Evolutionary conservation across 208 protist genomes (phyloP).

Genomic region (Acanthamoeba triangularis): DNA sequence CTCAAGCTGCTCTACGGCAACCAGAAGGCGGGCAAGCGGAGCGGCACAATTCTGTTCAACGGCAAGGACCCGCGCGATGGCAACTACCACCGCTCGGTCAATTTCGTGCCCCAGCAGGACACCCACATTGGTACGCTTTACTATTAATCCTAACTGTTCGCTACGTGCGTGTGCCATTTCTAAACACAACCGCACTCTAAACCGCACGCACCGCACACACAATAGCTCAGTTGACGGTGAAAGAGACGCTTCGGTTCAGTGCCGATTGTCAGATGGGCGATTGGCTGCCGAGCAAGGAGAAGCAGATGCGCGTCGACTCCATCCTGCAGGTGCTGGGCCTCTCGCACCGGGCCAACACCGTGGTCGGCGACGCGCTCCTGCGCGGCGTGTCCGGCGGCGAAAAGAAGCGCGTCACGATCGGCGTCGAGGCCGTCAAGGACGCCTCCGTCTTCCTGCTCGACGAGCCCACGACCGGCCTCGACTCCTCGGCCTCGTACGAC

Average conservation of each 20-base stretch:
- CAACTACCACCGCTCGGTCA: conserved; percentile 22
- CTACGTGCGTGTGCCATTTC: not conserved
- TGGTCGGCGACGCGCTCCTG: conserved; percentile 82
- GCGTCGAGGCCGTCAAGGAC: conserved; percentile 86
- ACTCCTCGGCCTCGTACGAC: conserved; percentile 82
- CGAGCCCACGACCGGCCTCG: conserved; percentile 93
- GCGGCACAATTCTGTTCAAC: conserved; percentile 69
- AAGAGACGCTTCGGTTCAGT: conserved; percentile 81
- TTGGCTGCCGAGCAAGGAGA: not conserved
- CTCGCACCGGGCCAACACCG: conserved; percentile 74
- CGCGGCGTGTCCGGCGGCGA: conserved; percentile 90
- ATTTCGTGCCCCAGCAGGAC: conserved; percentile 83
- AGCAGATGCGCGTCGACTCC: not conserved
- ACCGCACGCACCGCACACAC: not conserved
- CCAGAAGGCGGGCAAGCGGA: not conserved
- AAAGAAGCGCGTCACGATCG: conserved; percentile 90
- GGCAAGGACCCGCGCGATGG: conserved; percentile 6
- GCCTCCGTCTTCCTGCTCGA: conserved; percentile 86
- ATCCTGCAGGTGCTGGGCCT: conserved; percentile 81
- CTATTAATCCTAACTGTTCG: no score
- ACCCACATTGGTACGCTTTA: conserved; percentile 75
- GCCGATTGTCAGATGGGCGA: conserved; percentile 73
- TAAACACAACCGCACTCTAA: not conserved
- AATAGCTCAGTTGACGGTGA: conserved; percentile 78
- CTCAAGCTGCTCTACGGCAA: conserved; percentile 75